phyloP scores from a whole-genome alignment of 805 yeast species.

The Grigorovia humatica region DNA sequence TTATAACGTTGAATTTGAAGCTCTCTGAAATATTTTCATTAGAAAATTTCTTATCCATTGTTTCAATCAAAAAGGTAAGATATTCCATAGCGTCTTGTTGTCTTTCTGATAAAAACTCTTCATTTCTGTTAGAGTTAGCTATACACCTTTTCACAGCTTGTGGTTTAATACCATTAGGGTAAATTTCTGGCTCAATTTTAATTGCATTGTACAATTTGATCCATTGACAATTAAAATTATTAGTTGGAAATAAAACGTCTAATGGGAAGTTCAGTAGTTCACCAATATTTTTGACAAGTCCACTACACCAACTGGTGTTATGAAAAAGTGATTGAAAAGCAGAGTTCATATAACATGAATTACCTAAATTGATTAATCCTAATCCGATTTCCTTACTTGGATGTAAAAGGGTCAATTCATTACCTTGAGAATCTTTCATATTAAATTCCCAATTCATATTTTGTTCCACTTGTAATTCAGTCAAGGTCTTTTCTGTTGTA shows the following conservation, averaged over 20 bases:
- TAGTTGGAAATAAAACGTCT: slow-evolving; percentile 42
- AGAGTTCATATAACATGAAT: slow-evolving; percentile 83
- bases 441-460: slow-evolving; percentile 89
- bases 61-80: slow-evolving; percentile 53
- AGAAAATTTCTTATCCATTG: slow-evolving; percentile 37
- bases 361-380: slow-evolving; percentile 85
- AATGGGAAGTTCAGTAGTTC: slow-evolving; percentile 27
- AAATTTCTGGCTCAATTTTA: slow-evolving; percentile 34
- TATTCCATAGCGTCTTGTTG: slow-evolving; percentile 97
- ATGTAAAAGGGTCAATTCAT: slow-evolving; percentile 43
- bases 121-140: slow-evolving; percentile 70
- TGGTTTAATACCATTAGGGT: slow-evolving; percentile 72
- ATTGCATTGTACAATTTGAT: slow-evolving; percentile 74
- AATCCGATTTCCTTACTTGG: slow-evolving; percentile 42
- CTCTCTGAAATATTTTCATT: slow-evolving; percentile 11
- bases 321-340: slow-evolving; percentile 62
- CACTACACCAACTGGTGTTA: slow-evolving; percentile 20
- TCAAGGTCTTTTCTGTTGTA: slow-evolving; percentile 79
- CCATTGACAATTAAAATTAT: slow-evolving; percentile 64
- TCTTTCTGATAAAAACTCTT: slow-evolving; percentile 73
- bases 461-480: slow-evolving; percentile 87
- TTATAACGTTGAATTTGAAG: slow-evolving; percentile 43
- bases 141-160: slow-evolving; percentile 62
- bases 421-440: slow-evolving; percentile 64
- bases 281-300: slow-evolving; percentile 22